Base-by-base conservation (phyloP, 805 yeast species). In the Grigorovia jiainica region DNA sequence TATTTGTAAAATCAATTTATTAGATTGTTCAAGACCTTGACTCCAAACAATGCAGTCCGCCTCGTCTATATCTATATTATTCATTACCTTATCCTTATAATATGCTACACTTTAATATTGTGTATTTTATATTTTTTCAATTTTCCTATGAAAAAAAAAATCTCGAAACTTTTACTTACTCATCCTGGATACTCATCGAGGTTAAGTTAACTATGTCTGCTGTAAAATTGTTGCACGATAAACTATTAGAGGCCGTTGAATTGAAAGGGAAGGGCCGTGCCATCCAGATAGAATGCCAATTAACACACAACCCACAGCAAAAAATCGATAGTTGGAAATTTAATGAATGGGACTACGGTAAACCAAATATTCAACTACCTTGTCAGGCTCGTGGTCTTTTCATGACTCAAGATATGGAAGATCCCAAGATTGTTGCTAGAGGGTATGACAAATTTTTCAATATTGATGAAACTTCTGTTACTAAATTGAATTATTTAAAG, bases 371-470 rank as follows among this genome's bases (percentile, higher is more conserved):
- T 5, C 45, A 43, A 1, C 64, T 90, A 7, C 95, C 96, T 0
- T 69, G 77, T 5, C 64, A 77, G 40, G 95, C 97, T 0, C 71
- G 98, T 42, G 98, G 98, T 0, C 59, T 90, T 13, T 90, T 90
- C 60, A 82, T 64, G 5, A 59, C 62, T 10, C 64, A 66, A 7
- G 64, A 63, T 13, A 48, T 50, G 1, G 49, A 51, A 1, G 47
- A 56, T 45, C 63, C 64, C 6, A 51, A 47, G 24, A 82, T 92
- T 18, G 78, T 77, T 2, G 78, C 80, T 1, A 67, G 99, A 50
- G 98, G 99, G 0, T 92, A 92, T 58, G 92, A 92, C 61, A 92
- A 92, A 63, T 92, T 92, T 61, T 92, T 87, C 72, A 90, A 84
- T 55, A 67, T 87, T 3, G 75, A 70, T 47, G 98, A 92, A 58